Evolutionary conservation across 768 basidiomycete genomes (phyloP).

Genomic region (Saitozyma sp.): DNA sequence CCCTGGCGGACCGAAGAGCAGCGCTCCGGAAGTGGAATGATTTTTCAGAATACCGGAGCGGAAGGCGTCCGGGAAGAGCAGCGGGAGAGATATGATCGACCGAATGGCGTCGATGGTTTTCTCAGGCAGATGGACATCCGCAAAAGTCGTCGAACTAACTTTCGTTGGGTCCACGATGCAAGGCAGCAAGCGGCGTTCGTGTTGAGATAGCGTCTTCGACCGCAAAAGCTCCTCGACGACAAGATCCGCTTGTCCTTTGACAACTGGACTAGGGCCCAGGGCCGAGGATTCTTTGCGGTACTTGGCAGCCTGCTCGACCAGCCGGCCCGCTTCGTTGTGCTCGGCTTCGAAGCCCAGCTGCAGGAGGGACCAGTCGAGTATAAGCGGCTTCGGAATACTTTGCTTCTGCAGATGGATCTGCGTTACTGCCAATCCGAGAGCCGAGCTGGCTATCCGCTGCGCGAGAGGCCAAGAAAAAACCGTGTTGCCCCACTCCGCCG

Average conservation of each 20-base stretch:
- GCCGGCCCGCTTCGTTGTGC: not conserved
- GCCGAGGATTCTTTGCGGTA: not conserved
- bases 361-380: not conserved
- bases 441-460: too few species aligned
- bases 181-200: constrained; percentile 75
- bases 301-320: not conserved
- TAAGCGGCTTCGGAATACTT: not conserved
- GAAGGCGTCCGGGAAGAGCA: constrained; percentile 84
- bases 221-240: constrained; percentile 74
- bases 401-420: not conserved
- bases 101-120: constrained; percentile 89
- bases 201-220: constrained; percentile 71
- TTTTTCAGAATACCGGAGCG: constrained; percentile 84
- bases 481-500: not conserved
- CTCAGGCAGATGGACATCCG: constrained; percentile 80
- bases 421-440: not conserved
- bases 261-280: constrained; percentile 15
- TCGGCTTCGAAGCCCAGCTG: not conserved
- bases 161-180: constrained; percentile 82
- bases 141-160: constrained; percentile 66
- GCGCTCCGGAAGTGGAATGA: constrained; percentile 85
- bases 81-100: constrained; percentile 83
- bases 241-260: constrained; percentile 56
- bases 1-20: constrained; percentile 87
- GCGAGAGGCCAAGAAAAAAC: not conserved